Base-by-base conservation (phyloP, 352 stramenopile species). In the Pythium monospermum region DNA sequence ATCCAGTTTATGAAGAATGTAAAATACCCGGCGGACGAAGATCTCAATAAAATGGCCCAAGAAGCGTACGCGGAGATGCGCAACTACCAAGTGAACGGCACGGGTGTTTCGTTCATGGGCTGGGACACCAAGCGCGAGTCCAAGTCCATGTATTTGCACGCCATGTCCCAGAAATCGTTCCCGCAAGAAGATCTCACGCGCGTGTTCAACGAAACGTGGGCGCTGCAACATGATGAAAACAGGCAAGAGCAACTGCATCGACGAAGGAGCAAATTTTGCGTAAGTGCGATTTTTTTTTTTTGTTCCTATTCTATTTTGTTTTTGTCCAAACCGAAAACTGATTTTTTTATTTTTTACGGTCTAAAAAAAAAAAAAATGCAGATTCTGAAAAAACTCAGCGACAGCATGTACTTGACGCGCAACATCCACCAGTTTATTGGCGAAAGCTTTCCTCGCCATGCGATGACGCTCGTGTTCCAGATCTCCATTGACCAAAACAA, bases 1-100 rank as follows among this genome's bases (percentile, higher is more conserved):
- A 85, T 92, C 42, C 81, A 92, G 64, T 90, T 92, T 60, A 87
- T 92, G 77, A 90, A 90, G 60, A 92, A 88, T 30, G 79, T 92
- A 56, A 92, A 90, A 61, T 88, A 78, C 49, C 81, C 81, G 19
- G 41, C 72, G 13, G 81, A 90, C 48, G 72, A 87, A 18, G 81
- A 90, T 50, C 76, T 92, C 27, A 69, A 88, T 44, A 90, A 89
- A 59, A 80, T 74, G 28, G 83, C 78, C 10, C 70, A 77, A 39
- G 77, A 84, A 46, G 77, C 81, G 32, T 85, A 87, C 46, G 70
- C 82, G 57, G 74, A 89, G 67, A 92, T 92, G 81, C 71, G 81
- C 48, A 73, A 85, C 64, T 90, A 92, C 57, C 68, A 79, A 41
- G 78, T 90, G 25, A 90, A 77, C 49, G 81, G 81, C 43, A 75